Conservation (phyloP, 176 grass and related monocot species). For the Dactylis glomerata region DNA sequence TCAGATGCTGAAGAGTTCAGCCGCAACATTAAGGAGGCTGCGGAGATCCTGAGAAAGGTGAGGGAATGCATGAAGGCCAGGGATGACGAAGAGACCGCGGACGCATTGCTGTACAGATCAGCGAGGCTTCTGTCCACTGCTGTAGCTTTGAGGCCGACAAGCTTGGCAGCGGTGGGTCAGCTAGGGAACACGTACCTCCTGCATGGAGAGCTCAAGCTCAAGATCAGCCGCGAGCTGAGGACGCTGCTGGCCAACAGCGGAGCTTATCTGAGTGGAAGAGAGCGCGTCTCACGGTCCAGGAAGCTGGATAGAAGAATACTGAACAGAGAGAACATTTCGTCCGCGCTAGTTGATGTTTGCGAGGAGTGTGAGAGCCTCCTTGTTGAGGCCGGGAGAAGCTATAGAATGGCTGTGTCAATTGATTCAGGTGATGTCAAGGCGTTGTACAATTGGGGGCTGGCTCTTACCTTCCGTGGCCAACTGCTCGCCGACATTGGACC, state of each 20-base stretch:
- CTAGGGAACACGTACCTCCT: slow-evolving; percentile 84
- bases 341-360: slow-evolving; percentile 60
- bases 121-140: slow-evolving; percentile 68
- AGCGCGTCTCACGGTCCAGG: slow-evolving; percentile 30
- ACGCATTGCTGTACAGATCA: slow-evolving; percentile 72
- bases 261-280: slow-evolving; percentile 26
- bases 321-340: slow-evolving; percentile 53
- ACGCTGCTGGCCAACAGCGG: slow-evolving; percentile 53
- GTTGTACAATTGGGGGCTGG: slow-evolving; percentile 88
- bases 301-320: slow-evolving; percentile 51
- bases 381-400: slow-evolving; percentile 77
- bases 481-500: slow-evolving; percentile 94
- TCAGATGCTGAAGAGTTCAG: slow-evolving; percentile 56
- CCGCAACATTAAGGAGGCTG: slow-evolving; percentile 58
- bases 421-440: slow-evolving; percentile 72
- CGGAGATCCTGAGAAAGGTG: slow-evolving; percentile 50
- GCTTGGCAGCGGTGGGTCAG: slow-evolving; percentile 80
- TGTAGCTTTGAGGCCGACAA: slow-evolving; percentile 62
- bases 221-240: slow-evolving; percentile 86
- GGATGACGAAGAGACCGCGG: slow-evolving; percentile 52
- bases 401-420: slow-evolving; percentile 66
- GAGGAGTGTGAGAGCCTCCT: slow-evolving; percentile 92
- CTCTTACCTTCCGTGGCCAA: slow-evolving; percentile 73
- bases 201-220: slow-evolving; percentile 92
- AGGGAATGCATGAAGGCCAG: slow-evolving; percentile 60